Conservation (phyloP, 1,139 yeast species). For the Yamadazyma pseudoaaseri region DNA sequence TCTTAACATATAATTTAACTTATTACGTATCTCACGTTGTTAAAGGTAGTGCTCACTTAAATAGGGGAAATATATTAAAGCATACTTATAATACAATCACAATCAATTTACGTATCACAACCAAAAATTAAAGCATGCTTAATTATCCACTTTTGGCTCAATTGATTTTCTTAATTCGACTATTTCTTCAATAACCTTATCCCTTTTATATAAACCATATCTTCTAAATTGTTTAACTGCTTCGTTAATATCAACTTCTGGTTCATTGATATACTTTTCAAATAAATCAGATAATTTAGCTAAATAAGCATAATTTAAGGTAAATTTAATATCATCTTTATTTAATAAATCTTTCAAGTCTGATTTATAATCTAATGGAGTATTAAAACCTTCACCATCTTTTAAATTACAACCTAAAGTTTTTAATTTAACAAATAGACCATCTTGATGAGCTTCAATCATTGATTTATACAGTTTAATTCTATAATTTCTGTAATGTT, state of each 20-base stretch:
- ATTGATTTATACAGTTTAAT: slow-evolving; percentile 75
- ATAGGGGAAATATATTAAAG: too few relatives aligned
- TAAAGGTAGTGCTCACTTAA: too few relatives aligned
- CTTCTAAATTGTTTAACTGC: slow-evolving; percentile 57
- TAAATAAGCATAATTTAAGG: slow-evolving; percentile 53
- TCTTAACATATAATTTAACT: too few relatives aligned
- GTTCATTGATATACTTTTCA: slow-evolving; percentile 36
- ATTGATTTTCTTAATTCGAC: slow-evolving; percentile 36
- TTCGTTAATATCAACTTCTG: slow-evolving; percentile 32
- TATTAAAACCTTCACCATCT: slow-evolving; percentile 80
- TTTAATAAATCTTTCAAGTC: slow-evolving; percentile 26
- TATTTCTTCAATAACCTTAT: slow-evolving; percentile 39
- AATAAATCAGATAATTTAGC: slow-evolving; percentile 49
- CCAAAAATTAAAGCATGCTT: too few relatives aligned
- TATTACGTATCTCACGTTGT: too few relatives aligned
- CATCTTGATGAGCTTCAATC: slow-evolving; percentile 73
- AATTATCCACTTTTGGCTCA: slow-evolving; percentile 4
- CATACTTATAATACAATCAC: background rate
- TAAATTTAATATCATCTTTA: slow-evolving; percentile 34
- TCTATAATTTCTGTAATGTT: slow-evolving; percentile 62
- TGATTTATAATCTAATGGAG: slow-evolving; percentile 44
- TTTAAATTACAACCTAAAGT: slow-evolving; percentile 63
- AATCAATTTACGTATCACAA: too few relatives aligned
- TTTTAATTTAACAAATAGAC: slow-evolving; percentile 59
- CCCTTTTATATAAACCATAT: slow-evolving; percentile 56